Evolutionary conservation across 2,329 filamentous ascomycete species (phyloP).

Genomic region (Botryotinia globosa): DNA sequence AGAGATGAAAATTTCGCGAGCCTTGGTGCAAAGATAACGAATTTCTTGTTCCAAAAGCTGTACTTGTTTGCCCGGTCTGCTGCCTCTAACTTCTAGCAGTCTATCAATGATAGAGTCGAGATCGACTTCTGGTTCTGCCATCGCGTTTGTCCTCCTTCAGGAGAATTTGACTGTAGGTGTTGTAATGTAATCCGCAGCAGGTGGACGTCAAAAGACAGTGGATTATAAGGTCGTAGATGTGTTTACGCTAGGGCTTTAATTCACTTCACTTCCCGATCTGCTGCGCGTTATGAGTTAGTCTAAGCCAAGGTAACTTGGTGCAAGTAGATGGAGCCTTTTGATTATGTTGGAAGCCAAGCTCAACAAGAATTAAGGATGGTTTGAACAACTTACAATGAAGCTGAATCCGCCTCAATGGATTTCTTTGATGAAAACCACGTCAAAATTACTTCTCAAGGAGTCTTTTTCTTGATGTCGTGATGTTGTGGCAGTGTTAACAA

Average conservation of each 20-base stretch:
- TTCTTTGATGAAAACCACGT: background rate
- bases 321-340: background rate
- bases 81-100: constrained; percentile 94
- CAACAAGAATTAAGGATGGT: constrained; percentile 16
- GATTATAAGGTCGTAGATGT: background rate
- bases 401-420: constrained; percentile 18
- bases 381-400: constrained; percentile 18
- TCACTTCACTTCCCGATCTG: constrained; percentile 19
- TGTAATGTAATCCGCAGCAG: constrained; percentile 35
- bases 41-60: constrained; percentile 96
- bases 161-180: constrained; percentile 34
- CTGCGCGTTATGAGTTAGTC: constrained; percentile 12
- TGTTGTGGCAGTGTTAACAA: background rate
- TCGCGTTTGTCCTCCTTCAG: constrained; percentile 44
- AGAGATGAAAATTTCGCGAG: constrained; percentile 98
- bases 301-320: background rate
- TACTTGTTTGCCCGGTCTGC: constrained; percentile 96
- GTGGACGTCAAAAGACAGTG: constrained; percentile 17
- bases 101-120: constrained; percentile 99
- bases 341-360: constrained; percentile 4
- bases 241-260: constrained; percentile 13
- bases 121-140: constrained; percentile 90
- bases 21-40: constrained; percentile 95
- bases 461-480: constrained; percentile 1
- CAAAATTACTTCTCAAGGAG: background rate